Evolutionary conservation across 2,329 filamentous ascomycete species (phyloP).

Genomic region (Didymellaceae sp.): DNA sequence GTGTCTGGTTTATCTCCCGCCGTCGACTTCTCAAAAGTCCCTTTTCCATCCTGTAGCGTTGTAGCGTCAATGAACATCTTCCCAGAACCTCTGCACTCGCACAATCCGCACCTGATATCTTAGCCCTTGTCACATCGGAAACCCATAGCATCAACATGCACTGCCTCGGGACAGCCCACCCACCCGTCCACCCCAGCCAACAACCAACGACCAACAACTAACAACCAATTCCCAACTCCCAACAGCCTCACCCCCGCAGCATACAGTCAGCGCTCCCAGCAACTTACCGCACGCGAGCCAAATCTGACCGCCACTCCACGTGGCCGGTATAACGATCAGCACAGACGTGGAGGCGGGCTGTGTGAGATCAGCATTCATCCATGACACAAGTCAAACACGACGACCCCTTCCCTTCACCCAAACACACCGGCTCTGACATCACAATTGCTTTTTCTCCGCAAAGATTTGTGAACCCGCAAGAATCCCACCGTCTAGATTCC

Average conservation of each 20-base stretch:
- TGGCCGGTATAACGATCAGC: slow-evolving; percentile 15
- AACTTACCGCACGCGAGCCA: not conserved
- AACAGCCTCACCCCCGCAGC: slow-evolving; percentile 1
- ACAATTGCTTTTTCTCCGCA: not conserved
- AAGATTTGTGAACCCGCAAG: too few species aligned
- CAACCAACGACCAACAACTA: not conserved
- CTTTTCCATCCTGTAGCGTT: slow-evolving; percentile 4
- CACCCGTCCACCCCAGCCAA: too few species aligned
- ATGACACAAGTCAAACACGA: slow-evolving; percentile 8
- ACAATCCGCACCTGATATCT: not conserved
- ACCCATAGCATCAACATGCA: too few species aligned
- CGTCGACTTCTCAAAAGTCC: slow-evolving; percentile 8
- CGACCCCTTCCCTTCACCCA: not conserved
- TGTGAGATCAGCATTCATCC: slow-evolving; percentile 6
- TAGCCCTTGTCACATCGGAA: too few species aligned
- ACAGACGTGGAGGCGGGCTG: slow-evolving; percentile 3
- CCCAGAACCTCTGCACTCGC: not conserved
- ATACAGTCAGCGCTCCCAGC: not conserved
- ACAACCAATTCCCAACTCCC: not conserved
- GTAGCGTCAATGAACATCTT: slow-evolving; percentile 11
- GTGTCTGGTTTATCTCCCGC: not conserved
- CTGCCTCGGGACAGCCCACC: too few species aligned
- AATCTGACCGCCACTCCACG: slow-evolving; percentile 9
- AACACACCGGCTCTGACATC: slow-evolving; percentile 2
- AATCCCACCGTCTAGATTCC: too few species aligned